Percentiles rank a stretch among this genome's conserved stretches.
These are phyloP conservation scores for Sclerotinia sclerotiorum DNA, from an alignment of 2,329 filamentous ascomycete genomes.

Conservation along the genomic window DNA sequence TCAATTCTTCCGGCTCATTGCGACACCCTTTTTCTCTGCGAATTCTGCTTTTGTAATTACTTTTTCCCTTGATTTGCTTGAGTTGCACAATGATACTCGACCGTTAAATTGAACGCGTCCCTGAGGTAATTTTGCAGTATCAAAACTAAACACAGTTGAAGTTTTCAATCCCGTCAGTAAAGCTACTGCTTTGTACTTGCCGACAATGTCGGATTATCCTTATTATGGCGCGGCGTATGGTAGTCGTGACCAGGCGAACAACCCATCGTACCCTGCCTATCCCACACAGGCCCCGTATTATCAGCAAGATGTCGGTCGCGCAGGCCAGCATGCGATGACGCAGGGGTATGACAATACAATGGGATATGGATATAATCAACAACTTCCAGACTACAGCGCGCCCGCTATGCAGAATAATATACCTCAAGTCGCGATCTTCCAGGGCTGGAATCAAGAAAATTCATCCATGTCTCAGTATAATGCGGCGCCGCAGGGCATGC, in stretches of 20 bases:
- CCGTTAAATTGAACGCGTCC: conserved; percentile 29
- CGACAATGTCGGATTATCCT: conserved; percentile 50
- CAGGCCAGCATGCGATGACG: conserved; percentile 31
- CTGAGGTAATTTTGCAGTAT: conserved; percentile 23
- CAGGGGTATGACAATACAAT: conserved; percentile 34
- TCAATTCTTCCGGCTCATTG: conserved; percentile 10
- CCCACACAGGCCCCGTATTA: conserved; percentile 34
- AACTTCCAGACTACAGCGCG: conserved; percentile 35
- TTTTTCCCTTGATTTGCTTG: conserved; percentile 28
- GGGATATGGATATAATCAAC: conserved; percentile 38
- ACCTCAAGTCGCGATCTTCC: conserved; percentile 38
- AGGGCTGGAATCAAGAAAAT: conserved; percentile 39
- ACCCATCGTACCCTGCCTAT: conserved; percentile 32
- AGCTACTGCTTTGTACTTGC: conserved; percentile 5
- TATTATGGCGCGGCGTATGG: conserved; percentile 44
- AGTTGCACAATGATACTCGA: conserved; percentile 33
- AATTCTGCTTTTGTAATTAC: conserved; percentile 13
- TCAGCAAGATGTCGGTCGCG: conserved; percentile 32
- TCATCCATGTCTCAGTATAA: conserved; percentile 31
- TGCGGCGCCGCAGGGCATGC: conserved; percentile 29
- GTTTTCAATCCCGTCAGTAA: not conserved
- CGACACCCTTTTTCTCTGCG: not conserved
- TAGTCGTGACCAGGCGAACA: conserved; percentile 32
- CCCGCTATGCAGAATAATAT: conserved; percentile 33
- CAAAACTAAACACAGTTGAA: conserved; percentile 16